phyloP scores from a whole-genome alignment of 768 basidiomycete genomes.

The Suillus bovinus region DNA sequence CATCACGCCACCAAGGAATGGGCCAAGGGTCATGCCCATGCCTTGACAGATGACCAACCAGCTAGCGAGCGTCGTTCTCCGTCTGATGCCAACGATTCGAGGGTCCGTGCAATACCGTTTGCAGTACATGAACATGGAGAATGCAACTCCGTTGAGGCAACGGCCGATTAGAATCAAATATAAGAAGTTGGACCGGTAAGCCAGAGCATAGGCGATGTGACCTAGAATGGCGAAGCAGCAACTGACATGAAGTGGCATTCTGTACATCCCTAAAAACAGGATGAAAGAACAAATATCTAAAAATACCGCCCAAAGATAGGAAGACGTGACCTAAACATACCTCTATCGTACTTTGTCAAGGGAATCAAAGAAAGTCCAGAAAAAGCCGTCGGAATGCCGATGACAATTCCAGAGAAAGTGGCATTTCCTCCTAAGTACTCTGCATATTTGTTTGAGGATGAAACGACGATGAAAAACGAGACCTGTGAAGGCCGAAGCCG shows the following conservation, averaged over 20 bases:
- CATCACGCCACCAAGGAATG: conserved; percentile 61
- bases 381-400: conserved; percentile 68
- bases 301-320: not conserved
- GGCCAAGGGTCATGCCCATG: conserved; percentile 61
- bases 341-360: conserved; percentile 55
- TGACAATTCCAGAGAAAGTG: conserved; percentile 65
- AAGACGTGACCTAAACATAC: conserved; percentile 29
- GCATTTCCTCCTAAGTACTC: conserved; percentile 64
- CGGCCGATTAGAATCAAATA: conserved; percentile 73
- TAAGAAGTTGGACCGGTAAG: conserved; percentile 57
- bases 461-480: conserved; percentile 69
- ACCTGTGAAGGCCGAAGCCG: conserved; percentile 37
- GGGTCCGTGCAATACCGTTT: conserved; percentile 72
- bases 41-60: conserved; percentile 69
- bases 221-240: conserved; percentile 56
- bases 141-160: conserved; percentile 62
- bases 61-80: conserved; percentile 61
- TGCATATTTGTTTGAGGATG: conserved; percentile 65
- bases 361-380: conserved; percentile 60
- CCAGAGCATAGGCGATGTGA: conserved; percentile 59
- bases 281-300: not conserved
- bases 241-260: conserved; percentile 52
- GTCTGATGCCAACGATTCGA: conserved; percentile 62
- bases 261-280: conserved; percentile 48
- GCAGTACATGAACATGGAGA: conserved; percentile 65